These are phyloP conservation scores for Schizothecium vesticola DNA, from an alignment of 495 filamentous ascomycete species.

Conservation along the genomic window DNA sequence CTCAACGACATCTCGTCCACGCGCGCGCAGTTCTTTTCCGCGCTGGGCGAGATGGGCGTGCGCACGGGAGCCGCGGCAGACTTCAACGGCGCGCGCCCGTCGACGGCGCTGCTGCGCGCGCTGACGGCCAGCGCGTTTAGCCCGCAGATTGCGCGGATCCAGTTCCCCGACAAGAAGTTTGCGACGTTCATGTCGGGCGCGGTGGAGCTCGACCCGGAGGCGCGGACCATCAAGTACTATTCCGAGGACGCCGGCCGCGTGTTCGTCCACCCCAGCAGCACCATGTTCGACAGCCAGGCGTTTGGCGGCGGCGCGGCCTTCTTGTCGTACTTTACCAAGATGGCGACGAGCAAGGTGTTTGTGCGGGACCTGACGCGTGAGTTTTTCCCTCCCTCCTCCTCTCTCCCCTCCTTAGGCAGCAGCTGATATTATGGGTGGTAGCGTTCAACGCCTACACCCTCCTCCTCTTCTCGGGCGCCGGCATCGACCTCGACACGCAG, in stretches of 20 bases:
- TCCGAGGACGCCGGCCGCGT: constrained; percentile 80
- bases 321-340: constrained; percentile 82
- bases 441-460: constrained; percentile 88
- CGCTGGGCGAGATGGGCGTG: constrained; percentile 81
- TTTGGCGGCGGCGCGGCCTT: constrained; percentile 66
- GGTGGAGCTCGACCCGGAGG: constrained; percentile 88
- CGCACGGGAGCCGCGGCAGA: constrained; percentile 37
- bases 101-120: constrained; percentile 65
- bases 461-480: constrained; percentile 78
- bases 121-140: constrained; percentile 88
- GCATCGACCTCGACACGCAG: constrained; percentile 75
- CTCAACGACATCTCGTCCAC: constrained; percentile 84
- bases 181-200: constrained; percentile 76
- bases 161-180: constrained; percentile 92
- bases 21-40: constrained; percentile 74
- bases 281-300: constrained; percentile 71
- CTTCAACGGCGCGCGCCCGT: constrained; percentile 12
- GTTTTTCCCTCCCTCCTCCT: too few relatives aligned
- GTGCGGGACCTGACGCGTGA: constrained; percentile 82
- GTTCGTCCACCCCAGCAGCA: constrained; percentile 86
- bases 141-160: constrained; percentile 85
- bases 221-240: constrained; percentile 85
- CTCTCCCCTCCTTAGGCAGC: neutral
- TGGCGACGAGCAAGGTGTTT: constrained; percentile 85
- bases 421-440: constrained; percentile 23